Evolutionary conservation across 192 early-diverging fungal genomes (phyloP), one percentile per base, ranked within the genome.

Genomic region (Linnemannia hyalina): DNA sequence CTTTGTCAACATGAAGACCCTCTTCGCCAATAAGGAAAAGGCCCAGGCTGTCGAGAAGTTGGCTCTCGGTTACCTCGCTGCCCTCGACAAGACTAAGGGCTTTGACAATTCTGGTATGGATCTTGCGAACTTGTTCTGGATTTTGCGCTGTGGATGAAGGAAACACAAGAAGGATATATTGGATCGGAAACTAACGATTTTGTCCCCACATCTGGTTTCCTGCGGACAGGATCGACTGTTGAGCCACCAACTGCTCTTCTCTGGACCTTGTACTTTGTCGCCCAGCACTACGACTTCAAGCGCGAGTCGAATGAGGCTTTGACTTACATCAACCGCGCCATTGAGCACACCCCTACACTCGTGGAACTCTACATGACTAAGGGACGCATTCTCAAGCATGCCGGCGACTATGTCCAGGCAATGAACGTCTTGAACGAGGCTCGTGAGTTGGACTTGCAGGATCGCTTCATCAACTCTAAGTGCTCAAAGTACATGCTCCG

Each of bases 381-480:
- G 89, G 98, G 97, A n/a, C 91, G 95, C 77, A 97, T 99, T 69
- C 90, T 96, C 77, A 99, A 99, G 94, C 97, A 99, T 76, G 93
- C 91, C 5, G 97, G 97, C 55, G 95, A 97, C 77, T 52, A 89
- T 49, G 80, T 89, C 0, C 88, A 89, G 11, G 98, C 98, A 2
- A 92, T 92, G 87, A 85, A 95, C 11, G 91, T 92, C 0, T 95
- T 99, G 95, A 95, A 98, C 81, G 92, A 95, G 81, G 97, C 93
- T 22, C 94, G 98, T 26, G 93, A 96, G 77, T 81, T 97, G 78
- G 98, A 99, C 88, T 88, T 98, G 73, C 96, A 97, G 88, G 98
- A 99, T 90, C 93, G 98, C 23, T 98, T 95, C 77, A 93, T 99
- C 90, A 99, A 98, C 89, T 92, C 96, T 22, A 98, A 98, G 86